phyloP scores from a whole-genome alignment of 495 filamentous ascomycete genomes.

The Talaromyces thailandensis region DNA sequence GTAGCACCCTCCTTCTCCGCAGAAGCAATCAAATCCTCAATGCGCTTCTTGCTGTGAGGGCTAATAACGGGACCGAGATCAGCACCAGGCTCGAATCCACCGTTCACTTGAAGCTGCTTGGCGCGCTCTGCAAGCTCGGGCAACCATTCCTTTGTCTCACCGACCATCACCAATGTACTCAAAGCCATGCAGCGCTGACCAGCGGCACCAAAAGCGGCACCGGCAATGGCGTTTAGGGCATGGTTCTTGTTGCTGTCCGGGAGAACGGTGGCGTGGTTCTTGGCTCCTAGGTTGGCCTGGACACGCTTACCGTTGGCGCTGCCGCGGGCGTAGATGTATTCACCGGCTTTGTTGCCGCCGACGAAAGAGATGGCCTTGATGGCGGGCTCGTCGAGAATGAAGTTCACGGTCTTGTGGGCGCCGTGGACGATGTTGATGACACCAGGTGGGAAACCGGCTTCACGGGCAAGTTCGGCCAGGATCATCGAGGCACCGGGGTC shows the following conservation, averaged over 20 bases:
- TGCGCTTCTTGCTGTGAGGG: constrained; percentile 82
- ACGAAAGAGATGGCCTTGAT: constrained; percentile 99
- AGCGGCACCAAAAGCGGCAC: constrained; percentile 93
- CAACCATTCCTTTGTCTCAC: constrained; percentile 89
- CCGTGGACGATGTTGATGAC: constrained; percentile 96
- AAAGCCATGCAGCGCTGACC: constrained; percentile 98
- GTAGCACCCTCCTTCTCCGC: constrained; percentile 92
- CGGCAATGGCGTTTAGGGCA: constrained; percentile 85
- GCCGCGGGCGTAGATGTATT: constrained; percentile 89
- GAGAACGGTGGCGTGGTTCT: constrained; percentile 94
- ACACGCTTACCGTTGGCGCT: constrained; percentile 89
- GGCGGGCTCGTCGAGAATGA: constrained; percentile 89
- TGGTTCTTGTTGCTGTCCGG: constrained; percentile 99
- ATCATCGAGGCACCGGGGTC: constrained; percentile 99
- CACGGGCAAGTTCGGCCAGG: constrained; percentile 78
- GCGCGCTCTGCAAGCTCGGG: constrained; percentile 85
- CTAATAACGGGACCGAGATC: constrained; percentile 96
- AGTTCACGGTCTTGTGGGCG: constrained; percentile 84
- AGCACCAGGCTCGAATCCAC: constrained; percentile 88
- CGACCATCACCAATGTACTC: constrained; percentile 88
- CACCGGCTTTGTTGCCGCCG: constrained; percentile 89
- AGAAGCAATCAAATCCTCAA: constrained; percentile 78
- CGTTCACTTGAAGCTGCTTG: constrained; percentile 82
- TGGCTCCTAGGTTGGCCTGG: constrained; percentile 97
- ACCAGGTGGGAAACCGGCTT: constrained; percentile 89